Evolutionary conservation across 1,284 basidiomycete genomes (phyloP).

Genomic region (Moniliophthora roreri): DNA sequence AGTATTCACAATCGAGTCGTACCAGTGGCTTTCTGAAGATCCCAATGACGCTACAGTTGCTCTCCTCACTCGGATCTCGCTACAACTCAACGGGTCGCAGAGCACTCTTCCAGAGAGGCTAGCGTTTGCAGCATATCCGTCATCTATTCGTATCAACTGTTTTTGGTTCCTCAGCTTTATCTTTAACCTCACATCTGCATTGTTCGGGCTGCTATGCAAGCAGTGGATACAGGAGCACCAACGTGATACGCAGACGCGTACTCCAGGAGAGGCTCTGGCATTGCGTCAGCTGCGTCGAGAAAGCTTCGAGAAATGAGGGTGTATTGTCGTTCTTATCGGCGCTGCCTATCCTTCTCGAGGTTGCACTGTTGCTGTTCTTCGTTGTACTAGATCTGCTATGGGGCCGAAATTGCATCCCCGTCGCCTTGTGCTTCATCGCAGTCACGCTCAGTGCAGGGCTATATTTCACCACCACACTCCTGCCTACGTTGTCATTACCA

Average conservation of each 20-base stretch:
- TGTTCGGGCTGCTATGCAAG: conserved; percentile 12
- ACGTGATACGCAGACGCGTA: conserved; percentile 1
- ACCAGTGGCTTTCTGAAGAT: conserved; percentile 7
- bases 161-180: conserved; percentile 11
- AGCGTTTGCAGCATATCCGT: not conserved
- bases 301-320: not conserved
- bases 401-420: not conserved
- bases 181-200: not conserved
- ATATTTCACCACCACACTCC: not conserved
- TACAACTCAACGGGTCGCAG: not conserved
- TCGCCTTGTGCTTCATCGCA: not conserved
- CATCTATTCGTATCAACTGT: conserved; percentile 1
- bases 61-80: conserved; percentile 3
- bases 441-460: conserved; percentile 1
- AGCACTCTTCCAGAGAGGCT: not conserved
- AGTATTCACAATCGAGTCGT: conserved; percentile 9
- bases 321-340: not conserved
- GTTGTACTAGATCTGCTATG: conserved; percentile 7
- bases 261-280: not conserved
- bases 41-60: not conserved
- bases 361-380: conserved; percentile 6
- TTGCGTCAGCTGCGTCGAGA: not conserved
- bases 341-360: conserved; percentile 4
- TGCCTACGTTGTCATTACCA: not conserved
- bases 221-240: conserved; percentile 13